phyloP scores from a whole-genome alignment of 768 basidiomycete species.

The Mycena maculata region DNA sequence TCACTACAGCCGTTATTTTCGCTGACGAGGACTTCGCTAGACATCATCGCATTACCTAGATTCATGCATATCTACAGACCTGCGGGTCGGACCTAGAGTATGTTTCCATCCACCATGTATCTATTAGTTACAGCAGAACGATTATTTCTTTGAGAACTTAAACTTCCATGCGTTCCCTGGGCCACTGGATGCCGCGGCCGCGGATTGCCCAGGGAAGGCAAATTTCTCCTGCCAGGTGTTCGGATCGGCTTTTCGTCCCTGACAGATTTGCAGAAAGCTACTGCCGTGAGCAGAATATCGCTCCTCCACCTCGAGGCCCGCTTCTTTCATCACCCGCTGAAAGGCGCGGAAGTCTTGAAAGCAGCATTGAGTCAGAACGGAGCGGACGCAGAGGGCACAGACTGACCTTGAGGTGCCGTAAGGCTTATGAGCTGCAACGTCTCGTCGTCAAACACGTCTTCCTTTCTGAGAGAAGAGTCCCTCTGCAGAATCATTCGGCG shows the following conservation, averaged over 20 bases:
- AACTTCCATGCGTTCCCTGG: background rate
- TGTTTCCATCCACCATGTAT: background rate
- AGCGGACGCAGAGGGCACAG: background rate
- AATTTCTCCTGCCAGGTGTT: conserved; percentile 20
- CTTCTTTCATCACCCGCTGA: conserved; percentile 51
- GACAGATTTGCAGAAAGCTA: conserved; percentile 52
- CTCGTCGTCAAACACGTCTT: conserved; percentile 50
- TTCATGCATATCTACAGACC: background rate
- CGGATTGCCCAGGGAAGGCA: conserved; percentile 6
- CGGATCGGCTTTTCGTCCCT: conserved; percentile 6
- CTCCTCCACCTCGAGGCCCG: conserved; percentile 52
- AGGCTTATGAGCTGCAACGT: conserved; percentile 51
- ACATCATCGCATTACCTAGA: conserved; percentile 7
- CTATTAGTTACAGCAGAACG: background rate
- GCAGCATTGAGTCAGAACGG: background rate
- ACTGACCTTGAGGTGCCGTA: conserved; percentile 55
- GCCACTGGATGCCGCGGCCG: conserved; percentile 1
- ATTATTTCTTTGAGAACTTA: conserved; percentile 8
- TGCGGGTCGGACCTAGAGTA: background rate
- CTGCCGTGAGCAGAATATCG: conserved; percentile 49
- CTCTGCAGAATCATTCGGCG: conserved; percentile 42
- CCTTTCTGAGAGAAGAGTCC: conserved; percentile 39
- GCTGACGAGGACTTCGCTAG: conserved; percentile 50
- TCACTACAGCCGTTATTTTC: conserved; percentile 50
- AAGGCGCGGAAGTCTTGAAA: conserved; percentile 52